Percentiles rank a stretch among this genome's conserved stretches.
Conservation (phyloP, 2,329 filamentous ascomycete genomes). For the Aureobasidium vineae region DNA sequence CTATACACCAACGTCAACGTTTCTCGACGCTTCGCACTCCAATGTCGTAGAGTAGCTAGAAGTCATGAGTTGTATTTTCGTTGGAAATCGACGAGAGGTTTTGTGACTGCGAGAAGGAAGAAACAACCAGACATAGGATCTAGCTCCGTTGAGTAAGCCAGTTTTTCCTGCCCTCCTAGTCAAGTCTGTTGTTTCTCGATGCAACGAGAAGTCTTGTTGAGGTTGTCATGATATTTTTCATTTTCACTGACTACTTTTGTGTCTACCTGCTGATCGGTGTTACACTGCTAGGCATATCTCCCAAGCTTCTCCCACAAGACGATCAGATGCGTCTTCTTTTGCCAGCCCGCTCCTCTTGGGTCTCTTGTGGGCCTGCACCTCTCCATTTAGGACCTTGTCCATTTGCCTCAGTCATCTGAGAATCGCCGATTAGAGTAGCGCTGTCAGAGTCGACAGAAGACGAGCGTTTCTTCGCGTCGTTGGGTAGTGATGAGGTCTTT, state of each 20-base stretch:
- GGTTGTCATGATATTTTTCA: background rate
- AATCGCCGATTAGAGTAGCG: background rate
- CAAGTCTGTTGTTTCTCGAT: background rate
- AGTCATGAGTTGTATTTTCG: background rate
- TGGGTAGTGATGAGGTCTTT: background rate
- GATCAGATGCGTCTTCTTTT: conserved; percentile 19
- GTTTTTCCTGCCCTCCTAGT: background rate
- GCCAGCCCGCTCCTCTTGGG: conserved; percentile 9
- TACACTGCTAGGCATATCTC: background rate
- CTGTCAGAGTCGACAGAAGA: background rate
- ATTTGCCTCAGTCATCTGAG: background rate
- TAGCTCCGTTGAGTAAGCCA: background rate
- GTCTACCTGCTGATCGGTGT: background rate
- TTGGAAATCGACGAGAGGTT: background rate
- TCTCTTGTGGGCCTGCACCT: conserved; percentile 3
- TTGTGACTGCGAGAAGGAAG: background rate
- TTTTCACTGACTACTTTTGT: background rate
- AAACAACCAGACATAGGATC: background rate
- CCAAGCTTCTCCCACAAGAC: background rate
- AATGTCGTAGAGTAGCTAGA: background rate
- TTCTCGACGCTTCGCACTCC: no score
- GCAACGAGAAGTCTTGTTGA: background rate
- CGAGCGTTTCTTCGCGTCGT: background rate
- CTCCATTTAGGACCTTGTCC: background rate
- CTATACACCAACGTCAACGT: background rate